These are phyloP conservation scores for Trichoderma aggressivum DNA, from an alignment of 2,329 filamentous ascomycete species.

Conservation along the genomic window DNA sequence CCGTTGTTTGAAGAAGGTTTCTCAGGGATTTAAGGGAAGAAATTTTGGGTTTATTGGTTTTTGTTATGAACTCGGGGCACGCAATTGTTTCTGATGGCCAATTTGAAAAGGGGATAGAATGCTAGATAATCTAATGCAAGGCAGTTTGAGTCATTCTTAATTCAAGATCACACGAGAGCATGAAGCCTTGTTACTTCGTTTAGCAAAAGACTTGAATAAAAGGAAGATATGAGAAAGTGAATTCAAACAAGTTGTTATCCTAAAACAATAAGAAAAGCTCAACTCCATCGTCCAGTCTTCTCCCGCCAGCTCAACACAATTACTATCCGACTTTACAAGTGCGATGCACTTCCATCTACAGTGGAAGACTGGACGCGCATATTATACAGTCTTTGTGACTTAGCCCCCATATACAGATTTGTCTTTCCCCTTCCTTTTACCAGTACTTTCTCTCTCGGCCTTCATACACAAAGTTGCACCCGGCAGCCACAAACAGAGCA, in stretches of 20 bases:
- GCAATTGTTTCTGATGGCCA: not conserved
- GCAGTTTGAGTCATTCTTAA: not conserved
- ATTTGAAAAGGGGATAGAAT: not conserved
- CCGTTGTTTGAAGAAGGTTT: conserved; percentile 32
- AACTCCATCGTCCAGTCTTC: not conserved
- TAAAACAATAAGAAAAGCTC: not conserved
- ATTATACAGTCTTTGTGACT: not conserved
- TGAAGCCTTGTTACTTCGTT: not conserved
- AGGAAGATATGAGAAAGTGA: not conserved
- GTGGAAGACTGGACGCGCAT: not conserved
- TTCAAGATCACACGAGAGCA: not conserved
- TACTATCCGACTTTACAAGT: not conserved
- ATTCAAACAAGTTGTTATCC: not conserved
- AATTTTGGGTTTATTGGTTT: not conserved
- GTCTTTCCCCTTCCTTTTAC: conserved; percentile 33
- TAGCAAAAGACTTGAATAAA: not conserved
- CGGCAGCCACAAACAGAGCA: conserved; percentile 69
- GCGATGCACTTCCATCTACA: not conserved
- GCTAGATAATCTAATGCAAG: conserved; percentile 2
- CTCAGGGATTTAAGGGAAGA: not conserved
- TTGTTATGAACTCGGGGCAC: not conserved
- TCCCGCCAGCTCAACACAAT: not conserved
- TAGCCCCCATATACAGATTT: not conserved
- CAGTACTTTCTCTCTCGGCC: conserved; percentile 58
- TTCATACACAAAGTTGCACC: conserved; percentile 76